Evolutionary conservation across 805 yeast genomes (phyloP), one percentile per base, ranked within the genome.

Genomic region (Candida yuanshanica): DNA sequence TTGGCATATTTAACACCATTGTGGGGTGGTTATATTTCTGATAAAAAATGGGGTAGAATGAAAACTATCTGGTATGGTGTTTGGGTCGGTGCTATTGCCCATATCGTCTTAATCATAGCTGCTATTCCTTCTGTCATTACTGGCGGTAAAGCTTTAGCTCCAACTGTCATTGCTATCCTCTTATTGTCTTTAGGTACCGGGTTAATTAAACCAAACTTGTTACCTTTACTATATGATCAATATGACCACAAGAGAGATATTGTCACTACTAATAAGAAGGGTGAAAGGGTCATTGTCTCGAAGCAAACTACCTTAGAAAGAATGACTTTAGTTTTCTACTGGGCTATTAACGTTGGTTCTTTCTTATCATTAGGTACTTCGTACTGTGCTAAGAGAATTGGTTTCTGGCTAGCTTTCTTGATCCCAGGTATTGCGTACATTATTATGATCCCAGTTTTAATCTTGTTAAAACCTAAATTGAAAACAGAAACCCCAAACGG

Each of bases 1-100:
- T 81, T 89, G 84, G 81, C 89, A 57, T 85, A 84, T 60, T 69
- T 83, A 36, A 82, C 91, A 34, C 95, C 95, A 23, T 68, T 85
- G 40, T 68, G 80, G 42, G 90, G 89, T 51, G 93, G 88, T 41
- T 75, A 79, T 62, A 52, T 83, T 21, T 79, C 93, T 41, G 95
- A 85, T 62, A 77, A 83, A 48, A 79, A 68, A 62, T 74, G 76
- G 68, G 93, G 93, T 44, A 81, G 83, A 58, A 79, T 72, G 65
- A 77, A 72, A 50, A 80, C 91, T 34, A 82, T 85, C 55, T 69
- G 74, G 51, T 67, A 72, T 25, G 81, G 81, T 53, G 68, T 82
- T 39, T 69, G 69, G 44, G 54, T 81, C 41, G 84, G 84, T 60
- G 65, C 79, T 16, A 42, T 72, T 37, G 86, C 91, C 41, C 77